Conservation (phyloP, 2,329 filamentous ascomycete genomes). For the Dactylonectria macrodidyma region DNA sequence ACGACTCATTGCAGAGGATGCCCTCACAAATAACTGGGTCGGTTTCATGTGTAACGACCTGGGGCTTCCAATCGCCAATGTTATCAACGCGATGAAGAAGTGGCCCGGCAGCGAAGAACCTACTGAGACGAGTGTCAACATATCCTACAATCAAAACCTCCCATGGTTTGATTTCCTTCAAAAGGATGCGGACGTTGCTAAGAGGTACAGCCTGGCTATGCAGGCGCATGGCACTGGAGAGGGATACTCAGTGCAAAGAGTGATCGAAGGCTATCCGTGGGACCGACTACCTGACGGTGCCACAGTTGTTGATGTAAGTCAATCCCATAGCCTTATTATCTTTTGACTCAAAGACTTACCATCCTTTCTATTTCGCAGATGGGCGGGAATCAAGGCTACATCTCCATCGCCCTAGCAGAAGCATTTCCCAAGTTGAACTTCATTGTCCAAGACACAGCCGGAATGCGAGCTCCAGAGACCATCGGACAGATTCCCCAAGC, state of each 20-base stretch:
- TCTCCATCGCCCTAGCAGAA: no score
- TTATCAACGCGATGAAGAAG: constrained; percentile 52
- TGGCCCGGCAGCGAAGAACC: constrained; percentile 55
- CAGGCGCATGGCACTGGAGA: constrained; percentile 45
- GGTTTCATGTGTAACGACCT: constrained; percentile 51
- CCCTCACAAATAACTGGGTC: constrained; percentile 50
- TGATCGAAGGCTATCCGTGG: not conserved
- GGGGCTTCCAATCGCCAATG: constrained; percentile 49
- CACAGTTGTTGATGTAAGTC: no score
- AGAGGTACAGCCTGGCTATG: constrained; percentile 53
- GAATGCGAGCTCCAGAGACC: no score
- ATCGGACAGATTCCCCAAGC: no score
- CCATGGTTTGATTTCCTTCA: constrained; percentile 50
- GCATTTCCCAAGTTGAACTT: no score
- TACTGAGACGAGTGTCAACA: constrained; percentile 53
- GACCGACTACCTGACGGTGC: no score
- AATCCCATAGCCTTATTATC: no score
- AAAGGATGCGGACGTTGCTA: constrained; percentile 43
- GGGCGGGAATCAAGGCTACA: no score
- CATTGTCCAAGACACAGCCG: no score
- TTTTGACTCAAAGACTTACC: no score
- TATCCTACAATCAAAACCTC: constrained; percentile 44
- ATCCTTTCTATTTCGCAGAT: no score
- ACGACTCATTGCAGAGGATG: constrained; percentile 49
- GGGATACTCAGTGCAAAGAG: constrained; percentile 29